phyloP scores from a whole-genome alignment of 176 grass and related monocot species.

The Metroxylon sagu region DNA sequence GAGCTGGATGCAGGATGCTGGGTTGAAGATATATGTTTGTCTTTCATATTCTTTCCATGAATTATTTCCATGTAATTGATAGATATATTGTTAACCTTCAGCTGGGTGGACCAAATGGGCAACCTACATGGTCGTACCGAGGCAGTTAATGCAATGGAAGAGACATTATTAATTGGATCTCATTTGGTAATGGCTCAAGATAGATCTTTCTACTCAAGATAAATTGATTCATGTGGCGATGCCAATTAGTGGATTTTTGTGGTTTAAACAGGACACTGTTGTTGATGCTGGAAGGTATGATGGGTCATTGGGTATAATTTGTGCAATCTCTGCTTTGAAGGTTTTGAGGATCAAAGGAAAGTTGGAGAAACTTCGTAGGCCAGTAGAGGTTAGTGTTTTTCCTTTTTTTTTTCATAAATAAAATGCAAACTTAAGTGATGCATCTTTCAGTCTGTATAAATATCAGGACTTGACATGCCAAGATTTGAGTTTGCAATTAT shows the following conservation, averaged over 20 bases:
- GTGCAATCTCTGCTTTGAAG: slow-evolving; percentile 79
- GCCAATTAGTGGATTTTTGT: background rate
- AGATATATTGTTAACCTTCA: slow-evolving; percentile 8
- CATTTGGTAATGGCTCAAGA: slow-evolving; percentile 44
- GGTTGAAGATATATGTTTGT: slow-evolving; percentile 53
- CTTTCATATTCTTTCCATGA: too few relatives aligned
- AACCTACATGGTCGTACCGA: slow-evolving; percentile 75
- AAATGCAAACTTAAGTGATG: too few relatives aligned
- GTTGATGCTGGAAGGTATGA: slow-evolving; percentile 96
- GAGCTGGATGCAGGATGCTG: slow-evolving; percentile 92
- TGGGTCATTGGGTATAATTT: slow-evolving; percentile 67
- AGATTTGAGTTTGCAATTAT: too few relatives aligned
- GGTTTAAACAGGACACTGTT: slow-evolving; percentile 68
- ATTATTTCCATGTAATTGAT: too few relatives aligned
- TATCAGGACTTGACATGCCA: too few relatives aligned
- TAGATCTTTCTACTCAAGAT: background rate
- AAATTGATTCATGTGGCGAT: too few relatives aligned
- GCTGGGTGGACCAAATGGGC: slow-evolving; percentile 95
- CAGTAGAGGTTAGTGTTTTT: slow-evolving; percentile 58
- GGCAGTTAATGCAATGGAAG: slow-evolving; percentile 27
- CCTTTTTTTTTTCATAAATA: background rate
- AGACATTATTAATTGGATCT: slow-evolving; percentile 73
- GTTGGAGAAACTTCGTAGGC: slow-evolving; percentile 52
- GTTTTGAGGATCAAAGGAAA: slow-evolving; percentile 65
- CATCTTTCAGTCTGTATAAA: too few relatives aligned